Base-by-base conservation (phyloP, 1,139 yeast species). In the Protomyces gravidus region DNA sequence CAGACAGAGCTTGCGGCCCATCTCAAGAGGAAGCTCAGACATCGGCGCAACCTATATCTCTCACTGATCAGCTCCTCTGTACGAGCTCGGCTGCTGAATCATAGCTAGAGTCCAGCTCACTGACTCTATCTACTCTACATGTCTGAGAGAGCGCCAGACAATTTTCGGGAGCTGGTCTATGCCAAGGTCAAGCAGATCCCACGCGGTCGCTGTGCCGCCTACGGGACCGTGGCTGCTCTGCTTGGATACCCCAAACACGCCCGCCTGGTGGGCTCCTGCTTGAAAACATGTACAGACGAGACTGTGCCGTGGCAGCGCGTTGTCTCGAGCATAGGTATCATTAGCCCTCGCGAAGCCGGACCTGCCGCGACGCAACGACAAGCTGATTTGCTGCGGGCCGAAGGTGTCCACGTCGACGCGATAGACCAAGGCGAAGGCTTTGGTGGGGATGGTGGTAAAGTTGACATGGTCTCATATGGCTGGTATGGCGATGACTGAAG, bases 271-370 rank as follows among this genome's bases (percentile, higher is more conserved):
- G 58, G 58, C 13, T 45, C 50, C 26, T 27, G 26, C 17, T 39
- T 53, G 21, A 53, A 53, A 32, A 50, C 48, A 13, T 15, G 36
- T n/a, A 17, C 42, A 40, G 28, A 17, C 17, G 51, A 45, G 13
- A 25, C 46, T 3, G 58, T 53, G 27, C 58, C 58, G 27, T 53
- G 58, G 58, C 51, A 53, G 27, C 25, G 58, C 13, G 51, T 53
- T 27, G 48, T 53, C 26, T 45, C 47, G 25, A 13, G 46, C n/a
- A 23, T 42, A 9, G 58, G 58, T 23, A 30, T 50, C 36, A 53
- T 53, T 39, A 53, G 58, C 27, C 58, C 58, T 23, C 58, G 58
- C 23, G 42, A 46, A 25, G 58, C 51, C 6, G 58, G 58, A 3
- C 50, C 51, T 5, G 23, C 36, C n/a, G 58, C 58, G 7, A 32